Evolutionary conservation across 257 asterid genomes (phyloP).

Genomic region (Primulina eburnea): DNA sequence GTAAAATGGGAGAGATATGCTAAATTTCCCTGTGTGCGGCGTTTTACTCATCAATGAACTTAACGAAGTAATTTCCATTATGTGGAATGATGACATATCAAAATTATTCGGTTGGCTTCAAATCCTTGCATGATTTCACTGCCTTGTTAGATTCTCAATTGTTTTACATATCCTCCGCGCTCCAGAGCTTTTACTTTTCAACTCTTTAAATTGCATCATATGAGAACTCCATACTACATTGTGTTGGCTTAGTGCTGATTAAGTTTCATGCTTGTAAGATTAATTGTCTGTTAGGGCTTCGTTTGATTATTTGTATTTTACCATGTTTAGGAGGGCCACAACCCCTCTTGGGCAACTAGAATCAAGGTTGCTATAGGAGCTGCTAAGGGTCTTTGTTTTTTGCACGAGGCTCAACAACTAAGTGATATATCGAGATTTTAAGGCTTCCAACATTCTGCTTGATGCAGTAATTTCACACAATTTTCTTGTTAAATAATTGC

Average conservation of each 20-base stretch:
- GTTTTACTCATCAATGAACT: too few relatives aligned
- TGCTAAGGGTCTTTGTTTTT: constrained; percentile 27
- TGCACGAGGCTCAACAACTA: constrained; percentile 16
- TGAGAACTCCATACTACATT: background rate
- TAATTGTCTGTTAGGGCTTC: too few relatives aligned
- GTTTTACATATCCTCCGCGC: background rate
- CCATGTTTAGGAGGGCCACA: constrained; percentile 15
- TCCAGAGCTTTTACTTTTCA: background rate
- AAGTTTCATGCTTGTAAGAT: background rate
- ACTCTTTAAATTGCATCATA: background rate
- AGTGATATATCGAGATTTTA: constrained; percentile 13
- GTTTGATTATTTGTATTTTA: too few relatives aligned
- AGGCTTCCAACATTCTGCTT: constrained; percentile 15
- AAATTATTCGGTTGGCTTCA: too few relatives aligned
- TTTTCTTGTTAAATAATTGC: too few relatives aligned
- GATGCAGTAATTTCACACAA: constrained; percentile 26
- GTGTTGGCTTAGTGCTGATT: background rate
- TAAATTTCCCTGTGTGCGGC: too few relatives aligned
- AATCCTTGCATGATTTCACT: too few relatives aligned
- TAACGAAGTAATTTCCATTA: too few relatives aligned
- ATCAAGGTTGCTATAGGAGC: constrained; percentile 29
- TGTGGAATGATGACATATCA: background rate
- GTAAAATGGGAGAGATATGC: too few relatives aligned
- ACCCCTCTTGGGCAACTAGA: constrained; percentile 25
- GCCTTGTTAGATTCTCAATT: background rate